These are phyloP conservation scores for Hansfordia pulvinata DNA, from an alignment of 2,329 filamentous ascomycete species.

Conservation along the genomic window DNA sequence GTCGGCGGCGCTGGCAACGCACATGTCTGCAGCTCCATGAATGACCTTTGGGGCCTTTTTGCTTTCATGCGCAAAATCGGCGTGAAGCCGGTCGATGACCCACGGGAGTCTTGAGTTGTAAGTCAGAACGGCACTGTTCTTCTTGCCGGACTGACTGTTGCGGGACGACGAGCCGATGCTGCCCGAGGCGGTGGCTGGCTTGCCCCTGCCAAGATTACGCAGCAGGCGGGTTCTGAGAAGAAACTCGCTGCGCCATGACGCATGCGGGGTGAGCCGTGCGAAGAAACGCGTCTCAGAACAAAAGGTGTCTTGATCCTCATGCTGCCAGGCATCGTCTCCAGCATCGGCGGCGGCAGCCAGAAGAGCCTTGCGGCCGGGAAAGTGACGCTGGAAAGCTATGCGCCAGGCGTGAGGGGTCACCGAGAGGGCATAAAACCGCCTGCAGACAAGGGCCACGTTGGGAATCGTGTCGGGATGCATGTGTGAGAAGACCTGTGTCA, in stretches of 20 bases:
- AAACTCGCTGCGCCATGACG: conserved; percentile 96
- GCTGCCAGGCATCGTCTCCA: conserved; percentile 23
- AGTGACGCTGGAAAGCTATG: conserved; percentile 82
- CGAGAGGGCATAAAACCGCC: conserved; percentile 73
- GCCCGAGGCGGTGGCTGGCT: conserved; percentile 47
- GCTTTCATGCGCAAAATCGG: conserved; percentile 51
- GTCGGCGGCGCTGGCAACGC: conserved; percentile 69
- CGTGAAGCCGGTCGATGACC: conserved; percentile 68
- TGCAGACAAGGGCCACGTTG: conserved; percentile 73
- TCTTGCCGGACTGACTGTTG: conserved; percentile 42
- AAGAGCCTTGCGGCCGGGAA: conserved; percentile 56
- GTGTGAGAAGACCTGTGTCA: conserved; percentile 85
- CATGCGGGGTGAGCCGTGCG: conserved; percentile 63
- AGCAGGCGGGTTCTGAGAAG: conserved; percentile 75
- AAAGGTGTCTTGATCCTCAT: conserved; percentile 37
- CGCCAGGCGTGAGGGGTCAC: conserved; percentile 91
- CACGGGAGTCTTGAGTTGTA: conserved; percentile 77
- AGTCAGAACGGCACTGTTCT: conserved; percentile 61
- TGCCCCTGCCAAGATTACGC: conserved; percentile 69
- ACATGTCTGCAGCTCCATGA: conserved; percentile 69
- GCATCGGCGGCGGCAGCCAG: conserved; percentile 23
- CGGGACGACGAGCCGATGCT: conserved; percentile 37
- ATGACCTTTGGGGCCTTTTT: conserved; percentile 69
- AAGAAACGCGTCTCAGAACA: conserved; percentile 69
- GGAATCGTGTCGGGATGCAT: conserved; percentile 74